Base-by-base conservation (phyloP, 2,329 filamentous ascomycete genomes). In the Exophiala sideris region DNA sequence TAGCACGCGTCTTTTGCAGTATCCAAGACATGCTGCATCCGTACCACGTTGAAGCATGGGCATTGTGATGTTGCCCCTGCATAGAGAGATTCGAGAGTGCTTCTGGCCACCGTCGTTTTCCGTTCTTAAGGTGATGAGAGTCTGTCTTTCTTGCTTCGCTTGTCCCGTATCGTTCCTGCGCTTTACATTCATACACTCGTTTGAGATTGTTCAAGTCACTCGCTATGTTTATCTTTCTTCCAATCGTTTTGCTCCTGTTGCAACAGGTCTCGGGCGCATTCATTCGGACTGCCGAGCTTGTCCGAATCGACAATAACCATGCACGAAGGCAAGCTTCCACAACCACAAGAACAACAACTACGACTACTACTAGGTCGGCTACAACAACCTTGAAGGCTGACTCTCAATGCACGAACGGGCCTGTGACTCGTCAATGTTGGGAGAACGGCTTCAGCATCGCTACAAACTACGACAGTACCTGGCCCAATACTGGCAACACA, bases 361-460 rank as follows among this genome's bases (percentile, higher is more conserved):
- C 56, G 2, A 29, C 24, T 29, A 44, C 49, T 24, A 38, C 48
- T 12, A 42, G 14, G 18, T 47, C 54, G 33, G 42, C 57, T 29
- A 55, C 52, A 14, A 45, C 54, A 3, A 50, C 50, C n/a, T n/a
- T 20, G 14, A 53, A 38, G 21, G 32, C 58, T 5, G 56, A 62
- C 33, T 38, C 56, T 3, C 45, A 57, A 48, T 66, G 64, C 48
- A 59, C 54, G 33, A 58, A 66, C 33, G 53, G 56, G 16, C 56
- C 64, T 7, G 36, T 52, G 20, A 62, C 56, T 16, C 59, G 64
- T n/a, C 49, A 54, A 34, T 65, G 64, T 42, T 66, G 64, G 64
- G 58, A 55, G 21, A 54, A 56, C 44, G 63, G 61, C 29, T 64
- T 57, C 51, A 60, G 59, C 40, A 64, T 66, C 35, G 51, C 56